Base-by-base conservation (phyloP, 176 grass and related monocot genomes). In the Areca catechu region DNA sequence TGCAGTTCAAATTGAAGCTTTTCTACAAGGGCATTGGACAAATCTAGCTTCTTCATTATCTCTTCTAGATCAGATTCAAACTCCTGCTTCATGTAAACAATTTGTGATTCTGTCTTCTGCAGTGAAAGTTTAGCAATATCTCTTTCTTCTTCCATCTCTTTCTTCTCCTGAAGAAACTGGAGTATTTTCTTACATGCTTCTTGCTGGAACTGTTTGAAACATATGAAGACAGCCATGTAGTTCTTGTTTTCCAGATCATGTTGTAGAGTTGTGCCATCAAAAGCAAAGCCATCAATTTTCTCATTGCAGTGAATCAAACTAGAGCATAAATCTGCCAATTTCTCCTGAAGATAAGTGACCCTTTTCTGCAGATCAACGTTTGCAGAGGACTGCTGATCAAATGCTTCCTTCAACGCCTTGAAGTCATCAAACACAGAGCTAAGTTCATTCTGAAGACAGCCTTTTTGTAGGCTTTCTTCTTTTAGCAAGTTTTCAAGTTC, bases 1-100 rank as follows among this genome's bases (percentile, higher is more conserved):
- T 83, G 81, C 48, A 92, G 65, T 72, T 92, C 87, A 66, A 71
- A 29, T 64, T 85, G 66, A 82, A 98, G 87, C 20, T 61, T 85
- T 51, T 78, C 73, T 21, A 85, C 74, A 25, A 75, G 66, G 61
- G 68, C 58, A 37, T 74, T 86, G 28, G 78, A 92, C 22, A 73
- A 57, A 49, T 83, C 75, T 67, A 98, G 55, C 18, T 88, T 92
- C 51, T 68, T 65, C 49, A 77, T 75, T 58, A 70, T 77, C 56
- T 43, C 69, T 71, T 80, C 67, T 65, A 98, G 34, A 62, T 85
- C 80, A 66, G 49, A 76, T 58, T 73, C 60, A 75, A 79, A 78
- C 50, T 85, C 73, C 64, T 76, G 67, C 51, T 79, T 82, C 60
- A 73, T 69, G 74, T 62, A 65, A 76, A 62, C 28, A 57, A 76